Conservation (phyloP, 78 protist species). For the Dictyostelium capitatum region DNA sequence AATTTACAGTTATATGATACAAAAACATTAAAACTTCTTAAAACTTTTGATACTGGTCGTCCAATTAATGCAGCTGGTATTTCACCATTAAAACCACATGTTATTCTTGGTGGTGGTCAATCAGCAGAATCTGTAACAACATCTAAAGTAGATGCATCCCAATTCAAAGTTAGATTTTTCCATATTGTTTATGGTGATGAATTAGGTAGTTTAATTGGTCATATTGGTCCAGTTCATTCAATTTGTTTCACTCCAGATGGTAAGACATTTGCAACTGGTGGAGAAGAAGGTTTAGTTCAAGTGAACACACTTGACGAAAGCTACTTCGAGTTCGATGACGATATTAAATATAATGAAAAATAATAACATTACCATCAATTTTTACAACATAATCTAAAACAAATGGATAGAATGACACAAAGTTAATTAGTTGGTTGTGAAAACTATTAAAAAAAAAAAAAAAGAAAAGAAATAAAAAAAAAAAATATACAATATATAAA, state of each 20-base stretch:
- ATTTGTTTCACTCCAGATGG: slow-evolving; percentile 76
- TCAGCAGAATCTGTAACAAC: slow-evolving; percentile 94
- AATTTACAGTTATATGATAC: slow-evolving; percentile 88
- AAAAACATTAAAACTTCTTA: slow-evolving; percentile 68
- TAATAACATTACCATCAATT: too few relatives aligned
- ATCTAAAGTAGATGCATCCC: slow-evolving; percentile 68
- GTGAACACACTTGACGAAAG: slow-evolving; percentile 49
- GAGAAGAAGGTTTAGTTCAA: slow-evolving; percentile 73
- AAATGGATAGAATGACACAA: too few relatives aligned
- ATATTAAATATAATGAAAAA: slow-evolving; percentile 38
- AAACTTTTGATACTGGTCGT: slow-evolving; percentile 88
- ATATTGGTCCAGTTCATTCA: slow-evolving; percentile 85
- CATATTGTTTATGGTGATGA: slow-evolving; percentile 87
- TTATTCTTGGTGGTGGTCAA: slow-evolving; percentile 96
- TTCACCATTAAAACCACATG: slow-evolving; percentile 85
- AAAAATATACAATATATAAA: neutral
- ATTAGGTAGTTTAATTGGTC: slow-evolving; percentile 70
- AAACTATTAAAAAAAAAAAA: neutral
- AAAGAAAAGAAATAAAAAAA: neutral
- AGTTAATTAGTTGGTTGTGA: neutral
- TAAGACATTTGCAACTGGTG: slow-evolving; percentile 78
- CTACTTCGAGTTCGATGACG: slow-evolving; percentile 64
- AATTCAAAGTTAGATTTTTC: slow-evolving; percentile 92
- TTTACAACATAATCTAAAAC: too few relatives aligned
- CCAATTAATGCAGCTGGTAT: slow-evolving; percentile 95